phyloP scores from a whole-genome alignment of 2,329 filamentous ascomycete genomes.

The Aureobasidium sp. region DNA sequence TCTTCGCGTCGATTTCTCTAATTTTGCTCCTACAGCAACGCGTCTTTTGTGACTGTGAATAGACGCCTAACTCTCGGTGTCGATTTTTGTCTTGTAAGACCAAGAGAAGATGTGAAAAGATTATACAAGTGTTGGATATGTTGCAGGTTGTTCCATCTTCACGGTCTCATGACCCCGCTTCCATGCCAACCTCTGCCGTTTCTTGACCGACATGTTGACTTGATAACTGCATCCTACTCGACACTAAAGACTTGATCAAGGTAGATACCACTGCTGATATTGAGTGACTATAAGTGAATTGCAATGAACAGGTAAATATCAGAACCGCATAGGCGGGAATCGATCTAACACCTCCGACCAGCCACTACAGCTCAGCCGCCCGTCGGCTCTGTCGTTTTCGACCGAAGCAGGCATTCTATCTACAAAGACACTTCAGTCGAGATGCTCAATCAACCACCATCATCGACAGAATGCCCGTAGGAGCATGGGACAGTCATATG shows the following conservation, averaged over 20 bases:
- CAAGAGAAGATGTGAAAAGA: not conserved
- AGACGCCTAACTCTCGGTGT: not conserved
- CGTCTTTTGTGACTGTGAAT: not conserved
- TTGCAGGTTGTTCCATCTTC: not conserved
- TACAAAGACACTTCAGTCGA: not conserved
- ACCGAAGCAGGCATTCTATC: not conserved
- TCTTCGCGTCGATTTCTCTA: not conserved
- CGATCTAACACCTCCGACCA: not conserved
- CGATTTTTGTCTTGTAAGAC: not conserved
- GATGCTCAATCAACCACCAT: slow-evolving; percentile 1
- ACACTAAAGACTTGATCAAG: not conserved
- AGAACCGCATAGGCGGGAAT: not conserved
- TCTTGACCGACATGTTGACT: not conserved
- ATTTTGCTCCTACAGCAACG: slow-evolving; percentile 14
- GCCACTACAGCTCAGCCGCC: not conserved
- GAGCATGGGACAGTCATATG: slow-evolving; percentile 58
- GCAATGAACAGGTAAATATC: not conserved
- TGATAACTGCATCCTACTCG: not conserved
- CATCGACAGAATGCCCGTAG: slow-evolving; percentile 32
- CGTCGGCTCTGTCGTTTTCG: not conserved
- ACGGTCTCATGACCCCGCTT: slow-evolving; percentile 3
- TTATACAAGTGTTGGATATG: not conserved
- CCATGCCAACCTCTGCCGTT: slow-evolving; percentile 7
- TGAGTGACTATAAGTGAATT: no score
- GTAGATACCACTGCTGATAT: not conserved